phyloP scores from a whole-genome alignment of 2,329 filamentous ascomycete genomes.

The Thyridium curvatum region DNA sequence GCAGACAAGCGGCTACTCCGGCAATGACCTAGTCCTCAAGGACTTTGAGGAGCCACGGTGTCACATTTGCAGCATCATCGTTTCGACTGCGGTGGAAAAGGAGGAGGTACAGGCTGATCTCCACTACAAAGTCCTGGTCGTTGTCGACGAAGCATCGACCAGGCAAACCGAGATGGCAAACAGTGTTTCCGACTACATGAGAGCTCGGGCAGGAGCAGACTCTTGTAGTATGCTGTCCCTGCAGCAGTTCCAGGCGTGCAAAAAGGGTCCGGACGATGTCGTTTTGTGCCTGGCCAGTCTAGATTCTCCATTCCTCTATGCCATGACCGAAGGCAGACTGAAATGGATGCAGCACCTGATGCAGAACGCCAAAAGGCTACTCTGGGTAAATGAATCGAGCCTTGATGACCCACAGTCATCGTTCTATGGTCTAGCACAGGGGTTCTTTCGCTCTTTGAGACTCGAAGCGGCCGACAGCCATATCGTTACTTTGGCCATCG shows the following conservation, averaged over 20 bases:
- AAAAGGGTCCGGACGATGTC: constrained; percentile 7
- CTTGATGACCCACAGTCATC: constrained; percentile 6
- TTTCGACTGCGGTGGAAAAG: constrained; percentile 12
- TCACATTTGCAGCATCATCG: constrained; percentile 15
- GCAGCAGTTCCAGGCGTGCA: constrained; percentile 3
- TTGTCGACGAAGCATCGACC: constrained; percentile 10
- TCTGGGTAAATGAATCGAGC: constrained; percentile 17
- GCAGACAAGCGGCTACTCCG: constrained; percentile 12
- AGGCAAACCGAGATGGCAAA: constrained; percentile 10
- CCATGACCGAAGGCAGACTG: constrained; percentile 13
- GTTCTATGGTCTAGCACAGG: constrained; percentile 11
- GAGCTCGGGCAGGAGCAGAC: constrained; percentile 1
- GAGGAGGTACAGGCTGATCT: background rate
- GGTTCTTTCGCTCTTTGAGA: constrained; percentile 18
- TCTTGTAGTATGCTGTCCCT: constrained; percentile 6
- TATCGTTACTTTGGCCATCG: constrained; percentile 14
- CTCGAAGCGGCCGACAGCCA: constrained; percentile 17
- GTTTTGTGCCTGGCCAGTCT: constrained; percentile 15
- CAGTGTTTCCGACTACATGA: constrained; percentile 5
- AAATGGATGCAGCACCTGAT: constrained; percentile 13
- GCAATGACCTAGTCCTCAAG: constrained; percentile 14
- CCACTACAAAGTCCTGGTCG: constrained; percentile 6
- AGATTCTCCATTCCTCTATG: constrained; percentile 15
- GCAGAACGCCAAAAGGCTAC: constrained; percentile 9
- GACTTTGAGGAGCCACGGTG: constrained; percentile 11